Evolutionary conservation across 768 basidiomycete genomes (phyloP).

Genomic region (Kondoa subrosea): DNA sequence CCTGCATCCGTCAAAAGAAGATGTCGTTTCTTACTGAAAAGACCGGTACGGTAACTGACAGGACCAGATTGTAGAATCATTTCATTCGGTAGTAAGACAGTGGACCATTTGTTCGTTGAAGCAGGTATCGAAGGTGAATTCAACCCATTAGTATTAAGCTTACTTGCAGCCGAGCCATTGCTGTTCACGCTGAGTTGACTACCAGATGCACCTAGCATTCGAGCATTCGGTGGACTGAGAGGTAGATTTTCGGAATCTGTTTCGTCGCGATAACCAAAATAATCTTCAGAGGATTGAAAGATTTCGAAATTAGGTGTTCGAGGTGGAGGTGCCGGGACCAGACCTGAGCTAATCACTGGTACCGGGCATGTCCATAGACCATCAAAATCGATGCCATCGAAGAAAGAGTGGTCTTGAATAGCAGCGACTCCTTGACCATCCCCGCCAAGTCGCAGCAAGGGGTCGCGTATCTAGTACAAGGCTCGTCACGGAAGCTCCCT

Average conservation of each 20-base stretch:
- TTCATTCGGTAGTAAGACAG: conserved; percentile 20
- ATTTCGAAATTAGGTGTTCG: background rate
- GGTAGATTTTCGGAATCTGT: background rate
- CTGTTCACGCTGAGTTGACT: background rate
- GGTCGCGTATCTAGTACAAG: conserved; percentile 20
- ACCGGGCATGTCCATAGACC: conserved; percentile 24
- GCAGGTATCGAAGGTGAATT: conserved; percentile 4
- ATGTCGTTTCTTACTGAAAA: conserved; percentile 17
- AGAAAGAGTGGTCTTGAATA: conserved; percentile 25
- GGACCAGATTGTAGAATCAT: conserved; percentile 17
- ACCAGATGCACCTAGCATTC: too few species aligned
- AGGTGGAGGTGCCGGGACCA: conserved; percentile 16
- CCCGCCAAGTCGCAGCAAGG: conserved; percentile 21
- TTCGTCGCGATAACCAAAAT: background rate
- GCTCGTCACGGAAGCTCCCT: background rate
- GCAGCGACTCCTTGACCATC: conserved; percentile 20
- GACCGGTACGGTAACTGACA: background rate
- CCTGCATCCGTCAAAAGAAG: conserved; percentile 25
- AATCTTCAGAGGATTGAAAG: background rate
- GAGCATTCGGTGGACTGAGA: background rate
- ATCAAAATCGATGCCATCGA: conserved; percentile 23
- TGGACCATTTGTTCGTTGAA: background rate
- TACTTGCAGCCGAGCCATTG: too few species aligned
- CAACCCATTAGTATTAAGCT: conserved; percentile 9
- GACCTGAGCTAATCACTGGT: conserved; percentile 24